Evolutionary conservation across 768 basidiomycete species (phyloP).

Genomic region (Lactifluus pinguis): DNA sequence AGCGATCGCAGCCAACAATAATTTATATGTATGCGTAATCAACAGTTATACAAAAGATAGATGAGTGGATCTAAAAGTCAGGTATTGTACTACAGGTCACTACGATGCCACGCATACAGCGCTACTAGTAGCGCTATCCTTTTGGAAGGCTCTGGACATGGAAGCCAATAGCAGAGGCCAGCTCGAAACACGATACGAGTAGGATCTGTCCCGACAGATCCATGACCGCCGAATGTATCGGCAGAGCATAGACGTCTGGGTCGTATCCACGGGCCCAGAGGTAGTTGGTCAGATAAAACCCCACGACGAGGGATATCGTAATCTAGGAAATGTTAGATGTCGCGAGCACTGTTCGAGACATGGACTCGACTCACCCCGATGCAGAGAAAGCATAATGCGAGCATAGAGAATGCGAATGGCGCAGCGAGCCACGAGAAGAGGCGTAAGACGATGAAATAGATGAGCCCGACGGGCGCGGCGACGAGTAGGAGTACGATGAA

Average conservation of each 20-base stretch:
- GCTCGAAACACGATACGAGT: constrained; percentile 66
- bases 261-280: constrained; percentile 74
- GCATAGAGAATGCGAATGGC: constrained; percentile 55
- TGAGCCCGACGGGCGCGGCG: constrained; percentile 70
- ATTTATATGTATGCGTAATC: neutral
- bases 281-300: constrained; percentile 56
- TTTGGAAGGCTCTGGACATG: constrained; percentile 19
- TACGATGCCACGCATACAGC: neutral
- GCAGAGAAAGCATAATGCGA: constrained; percentile 65
- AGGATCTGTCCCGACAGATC: constrained; percentile 78
- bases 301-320: constrained; percentile 56
- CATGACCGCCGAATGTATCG: constrained; percentile 82
- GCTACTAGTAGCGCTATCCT: neutral
- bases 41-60: neutral
- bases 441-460: constrained; percentile 61
- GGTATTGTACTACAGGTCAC: neutral
- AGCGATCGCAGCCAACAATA: neutral
- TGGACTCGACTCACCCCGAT: constrained; percentile 48
- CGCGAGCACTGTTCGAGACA: neutral
- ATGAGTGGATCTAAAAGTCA: neutral
- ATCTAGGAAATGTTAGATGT: constrained; percentile 38
- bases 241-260: constrained; percentile 91
- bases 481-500: constrained; percentile 63
- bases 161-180: constrained; percentile 42
- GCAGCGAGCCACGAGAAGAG: constrained; percentile 71